Base-by-base conservation (phyloP, 2,329 filamentous ascomycete genomes). In the Mariannaea elegans region DNA sequence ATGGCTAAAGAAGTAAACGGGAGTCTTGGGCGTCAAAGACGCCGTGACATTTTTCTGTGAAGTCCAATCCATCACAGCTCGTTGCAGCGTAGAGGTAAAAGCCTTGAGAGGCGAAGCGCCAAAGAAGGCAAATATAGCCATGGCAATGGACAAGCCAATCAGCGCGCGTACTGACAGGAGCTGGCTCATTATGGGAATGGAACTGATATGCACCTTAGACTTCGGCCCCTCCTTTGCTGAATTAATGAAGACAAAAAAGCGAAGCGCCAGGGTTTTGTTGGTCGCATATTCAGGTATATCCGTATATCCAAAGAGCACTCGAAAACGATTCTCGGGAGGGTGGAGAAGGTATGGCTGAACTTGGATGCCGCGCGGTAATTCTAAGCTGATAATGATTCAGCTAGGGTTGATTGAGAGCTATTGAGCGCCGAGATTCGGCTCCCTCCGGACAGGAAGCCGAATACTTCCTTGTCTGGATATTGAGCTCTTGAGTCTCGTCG, bases 1-100 rank as follows among this genome's bases (percentile, higher is more conserved):
- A 67, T 83, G 81, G 58, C 79, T 81, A 59, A 83, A 77, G 68
- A 82, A 83, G 63, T 83, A 83, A 7, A 81, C 79, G 0, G 81
- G 81, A 7, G 78, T 64, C 23, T 55, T 67, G 18, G 55, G 14
- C 16, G 36, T 38, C 7, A 47, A 47, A n/a, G 51, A 27, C 31
- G 16, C 46, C 32, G 56, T 32, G 4, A 51, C 47, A 27, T 58
- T 66, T 38, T 63, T 61, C 4, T 56, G 57, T 13, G 36, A 57
- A 10, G 48, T 58, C 68, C 59, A 65, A 45, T 66, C 54, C 29
- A 63, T 27, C 2, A 61, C 61, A 19, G 51, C 46, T 36, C 66
- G 70, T 31, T 71, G 69, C n/a, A 71, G n/a, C 7, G 61, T 67
- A 7, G 65, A 62, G 2, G 59, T 61, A 34, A 71, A 58, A 27